These are phyloP conservation scores for Paraphoma sp. DNA, from an alignment of 2,329 filamentous ascomycete genomes.

Conservation along the genomic window DNA sequence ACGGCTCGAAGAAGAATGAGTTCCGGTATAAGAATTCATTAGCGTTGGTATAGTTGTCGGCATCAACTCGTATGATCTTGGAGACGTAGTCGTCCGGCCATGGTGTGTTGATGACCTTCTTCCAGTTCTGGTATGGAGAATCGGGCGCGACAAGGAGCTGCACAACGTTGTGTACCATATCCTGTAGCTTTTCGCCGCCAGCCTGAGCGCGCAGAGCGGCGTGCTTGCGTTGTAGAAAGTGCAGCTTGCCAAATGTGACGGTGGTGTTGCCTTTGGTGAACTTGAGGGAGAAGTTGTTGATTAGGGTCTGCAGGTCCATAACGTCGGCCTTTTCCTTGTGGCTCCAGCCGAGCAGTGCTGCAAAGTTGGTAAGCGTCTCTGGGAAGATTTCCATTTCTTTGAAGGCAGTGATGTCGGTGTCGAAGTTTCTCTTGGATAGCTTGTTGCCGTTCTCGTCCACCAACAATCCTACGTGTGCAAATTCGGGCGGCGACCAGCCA, in stretches of 20 bases:
- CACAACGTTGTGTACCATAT: slow-evolving; percentile 45
- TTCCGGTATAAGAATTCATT: slow-evolving; percentile 63
- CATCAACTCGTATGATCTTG: slow-evolving; percentile 60
- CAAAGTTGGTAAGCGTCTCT: slow-evolving; percentile 77
- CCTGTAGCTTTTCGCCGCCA: slow-evolving; percentile 51
- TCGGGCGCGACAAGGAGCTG: slow-evolving; percentile 37
- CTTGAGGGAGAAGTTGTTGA: slow-evolving; percentile 79
- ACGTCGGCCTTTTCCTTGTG: slow-evolving; percentile 72
- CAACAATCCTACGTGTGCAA: slow-evolving; percentile 58
- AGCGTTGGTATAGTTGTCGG: slow-evolving; percentile 64
- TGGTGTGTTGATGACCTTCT: slow-evolving; percentile 26
- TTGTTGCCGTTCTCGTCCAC: slow-evolving; percentile 57
- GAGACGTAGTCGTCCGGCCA: slow-evolving; percentile 56
- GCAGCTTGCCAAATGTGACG: slow-evolving; percentile 80
- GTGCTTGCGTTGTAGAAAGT: slow-evolving; percentile 78
- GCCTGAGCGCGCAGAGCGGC: slow-evolving; percentile 56
- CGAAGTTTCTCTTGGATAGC: slow-evolving; percentile 80
- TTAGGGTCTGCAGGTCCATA: slow-evolving; percentile 73
- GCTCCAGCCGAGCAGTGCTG: slow-evolving; percentile 84
- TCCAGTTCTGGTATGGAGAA: slow-evolving; percentile 32
- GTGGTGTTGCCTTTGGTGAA: slow-evolving; percentile 92
- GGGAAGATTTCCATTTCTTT: slow-evolving; percentile 67
- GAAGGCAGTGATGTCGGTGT: slow-evolving; percentile 66
- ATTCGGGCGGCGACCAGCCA: slow-evolving; percentile 55
- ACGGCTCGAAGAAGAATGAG: slow-evolving; percentile 62